A percentile compares a stretch with the other conserved stretches of the same genome.
Evolutionary conservation across 106 monocot genomes (phyloP).

Genomic region (Dendrobium chrysotoxum): DNA sequence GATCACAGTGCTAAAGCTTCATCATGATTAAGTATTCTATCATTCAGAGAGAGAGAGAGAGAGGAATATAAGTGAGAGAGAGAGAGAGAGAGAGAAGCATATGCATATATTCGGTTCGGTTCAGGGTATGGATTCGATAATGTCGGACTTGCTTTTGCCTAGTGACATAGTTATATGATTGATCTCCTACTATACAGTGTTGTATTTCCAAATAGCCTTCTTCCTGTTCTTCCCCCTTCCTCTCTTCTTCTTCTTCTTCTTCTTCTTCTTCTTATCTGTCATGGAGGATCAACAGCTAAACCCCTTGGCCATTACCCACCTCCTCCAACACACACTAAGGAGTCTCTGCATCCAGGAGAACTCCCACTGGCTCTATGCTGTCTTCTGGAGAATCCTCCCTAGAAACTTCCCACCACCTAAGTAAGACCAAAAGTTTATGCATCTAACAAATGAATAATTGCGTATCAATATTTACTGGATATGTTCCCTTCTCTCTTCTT

Average conservation of each 20-base stretch:
- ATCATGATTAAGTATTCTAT: not conserved
- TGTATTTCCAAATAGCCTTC: not conserved
- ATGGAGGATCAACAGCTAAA: constrained; percentile 54
- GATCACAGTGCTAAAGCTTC: not conserved
- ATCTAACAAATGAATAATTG: not conserved
- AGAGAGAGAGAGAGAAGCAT: constrained; percentile 10
- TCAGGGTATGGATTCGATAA: not conserved
- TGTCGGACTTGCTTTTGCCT: not conserved
- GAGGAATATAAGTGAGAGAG: not conserved
- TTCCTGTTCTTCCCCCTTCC: not conserved
- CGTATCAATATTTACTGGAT: no score
- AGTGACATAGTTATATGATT: not conserved
- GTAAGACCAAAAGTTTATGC: constrained; percentile 23
- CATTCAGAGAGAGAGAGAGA: not conserved
- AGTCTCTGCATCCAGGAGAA: constrained; percentile 68
- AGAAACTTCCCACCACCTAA: constrained; percentile 97
- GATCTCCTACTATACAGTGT: not conserved
- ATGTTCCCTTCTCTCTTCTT: not conserved
- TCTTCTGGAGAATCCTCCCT: constrained; percentile 97
- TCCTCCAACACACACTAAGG: constrained; percentile 52
- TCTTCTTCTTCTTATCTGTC: not conserved
- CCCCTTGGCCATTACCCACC: constrained; percentile 35
- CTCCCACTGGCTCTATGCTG: constrained; percentile 96
- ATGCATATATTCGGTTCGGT: constrained; percentile 6
- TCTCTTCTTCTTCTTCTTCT: not conserved